A percentile compares a stretch with the other conserved stretches of the same genome.
These are phyloP conservation scores for Cenchrus fungigraminus DNA, from an alignment of 176 grass and related monocot genomes.

Conservation along the genomic window DNA sequence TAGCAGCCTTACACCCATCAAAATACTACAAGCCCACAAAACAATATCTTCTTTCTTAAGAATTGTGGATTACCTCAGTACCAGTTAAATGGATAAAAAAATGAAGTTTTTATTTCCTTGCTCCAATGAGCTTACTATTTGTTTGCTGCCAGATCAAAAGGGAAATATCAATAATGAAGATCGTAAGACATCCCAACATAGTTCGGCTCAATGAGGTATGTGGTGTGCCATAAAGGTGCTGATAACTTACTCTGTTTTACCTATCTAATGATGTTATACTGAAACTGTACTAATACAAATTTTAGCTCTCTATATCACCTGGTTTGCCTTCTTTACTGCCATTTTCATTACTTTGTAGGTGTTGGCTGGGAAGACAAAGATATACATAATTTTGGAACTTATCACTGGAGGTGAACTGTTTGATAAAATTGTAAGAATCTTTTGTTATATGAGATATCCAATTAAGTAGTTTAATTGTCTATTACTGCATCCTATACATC, in stretches of 20 bases:
- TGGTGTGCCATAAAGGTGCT: conserved; percentile 35
- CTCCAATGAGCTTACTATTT: conserved; percentile 14
- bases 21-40: not conserved
- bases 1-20: not conserved
- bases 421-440: conserved; percentile 86
- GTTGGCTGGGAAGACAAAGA: conserved; percentile 82
- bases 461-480: conserved; percentile 3
- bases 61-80: not conserved
- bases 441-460: not conserved
- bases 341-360: conserved; percentile 62
- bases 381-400: conserved; percentile 99
- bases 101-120: not conserved
- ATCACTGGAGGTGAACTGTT: conserved; percentile 91
- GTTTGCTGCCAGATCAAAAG: conserved; percentile 76
- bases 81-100: not conserved
- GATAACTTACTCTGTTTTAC: not conserved
- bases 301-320: conserved; percentile 7
- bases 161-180: conserved; percentile 99
- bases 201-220: conserved; percentile 90
- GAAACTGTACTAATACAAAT: conserved; percentile 1
- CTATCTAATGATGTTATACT: not conserved
- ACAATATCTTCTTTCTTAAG: not conserved
- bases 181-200: conserved; percentile 89
- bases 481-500: not conserved
- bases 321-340: conserved; percentile 7